These are phyloP conservation scores for Aspergillus clavatus DNA, from an alignment of 2,329 filamentous ascomycete species.

Conservation along the genomic window DNA sequence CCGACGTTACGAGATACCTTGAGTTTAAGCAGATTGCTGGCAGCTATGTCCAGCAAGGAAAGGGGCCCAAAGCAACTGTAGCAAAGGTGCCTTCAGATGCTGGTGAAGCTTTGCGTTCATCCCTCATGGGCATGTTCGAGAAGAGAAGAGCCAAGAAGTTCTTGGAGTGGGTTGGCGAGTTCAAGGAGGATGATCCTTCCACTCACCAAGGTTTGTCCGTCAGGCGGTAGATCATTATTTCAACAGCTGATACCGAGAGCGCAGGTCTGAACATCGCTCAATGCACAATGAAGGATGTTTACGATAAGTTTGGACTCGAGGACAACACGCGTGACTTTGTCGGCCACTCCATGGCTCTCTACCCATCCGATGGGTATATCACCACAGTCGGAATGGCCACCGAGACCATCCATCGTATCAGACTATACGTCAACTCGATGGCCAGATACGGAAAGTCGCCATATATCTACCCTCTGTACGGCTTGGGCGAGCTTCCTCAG, in stretches of 20 bases:
- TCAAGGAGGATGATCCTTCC: slow-evolving; percentile 72
- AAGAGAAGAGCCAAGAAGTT: slow-evolving; percentile 97
- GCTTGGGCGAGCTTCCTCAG: slow-evolving; percentile 92
- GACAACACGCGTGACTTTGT: slow-evolving; percentile 87
- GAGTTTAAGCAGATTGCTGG: slow-evolving; percentile 94
- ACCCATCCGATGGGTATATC: slow-evolving; percentile 84
- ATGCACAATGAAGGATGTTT: slow-evolving; percentile 95
- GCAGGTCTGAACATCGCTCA: slow-evolving; percentile 72
- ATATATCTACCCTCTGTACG: slow-evolving; percentile 98
- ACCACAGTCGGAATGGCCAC: slow-evolving; percentile 66
- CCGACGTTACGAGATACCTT: slow-evolving; percentile 82
- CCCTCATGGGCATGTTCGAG: slow-evolving; percentile 95
- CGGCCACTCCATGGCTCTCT: slow-evolving; percentile 96
- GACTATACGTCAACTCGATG: slow-evolving; percentile 95
- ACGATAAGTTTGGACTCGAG: slow-evolving; percentile 96
- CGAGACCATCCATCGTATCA: slow-evolving; percentile 85
- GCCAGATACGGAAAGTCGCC: slow-evolving; percentile 96
- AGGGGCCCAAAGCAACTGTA: slow-evolving; percentile 77
- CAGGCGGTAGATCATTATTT: not conserved
- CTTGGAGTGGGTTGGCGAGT: slow-evolving; percentile 88
- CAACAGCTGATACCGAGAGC: slow-evolving; percentile 15
- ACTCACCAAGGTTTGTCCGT: slow-evolving; percentile 76
- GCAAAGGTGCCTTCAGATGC: slow-evolving; percentile 97
- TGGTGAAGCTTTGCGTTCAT: slow-evolving; percentile 81
- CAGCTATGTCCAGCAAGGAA: slow-evolving; percentile 90